These are phyloP conservation scores for Sporothrix protearum DNA, from an alignment of 2,329 filamentous ascomycete species.

Conservation along the genomic window DNA sequence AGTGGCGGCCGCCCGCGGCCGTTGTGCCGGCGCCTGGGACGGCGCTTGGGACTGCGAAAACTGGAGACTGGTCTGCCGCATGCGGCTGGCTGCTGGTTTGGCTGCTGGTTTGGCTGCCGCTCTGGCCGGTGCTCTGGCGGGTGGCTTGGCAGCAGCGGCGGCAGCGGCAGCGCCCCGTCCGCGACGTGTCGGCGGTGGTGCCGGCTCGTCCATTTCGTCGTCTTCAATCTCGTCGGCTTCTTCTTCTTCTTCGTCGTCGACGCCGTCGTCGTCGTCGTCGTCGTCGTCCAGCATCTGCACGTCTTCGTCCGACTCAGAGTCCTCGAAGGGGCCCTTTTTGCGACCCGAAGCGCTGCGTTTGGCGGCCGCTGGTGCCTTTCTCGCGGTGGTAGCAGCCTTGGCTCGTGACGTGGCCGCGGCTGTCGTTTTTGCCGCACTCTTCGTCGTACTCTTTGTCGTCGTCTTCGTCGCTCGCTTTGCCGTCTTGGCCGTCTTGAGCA, in stretches of 20 bases:
- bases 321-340: slow-evolving; percentile 42
- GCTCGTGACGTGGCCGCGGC: background rate
- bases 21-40: background rate
- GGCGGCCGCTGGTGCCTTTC: slow-evolving; percentile 39
- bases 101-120: slow-evolving; percentile 3
- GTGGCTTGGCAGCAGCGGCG: background rate
- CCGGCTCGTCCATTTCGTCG: slow-evolving; percentile 33
- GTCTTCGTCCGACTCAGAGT: slow-evolving; percentile 42
- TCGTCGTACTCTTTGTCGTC: slow-evolving; percentile 31
- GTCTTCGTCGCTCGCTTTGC: slow-evolving; percentile 34
- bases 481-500: slow-evolving; percentile 33
- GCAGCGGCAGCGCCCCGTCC: slow-evolving; percentile 3
- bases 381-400: slow-evolving; percentile 32
- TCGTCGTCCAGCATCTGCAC: slow-evolving; percentile 55
- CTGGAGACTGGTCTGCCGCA: slow-evolving; percentile 26
- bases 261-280: slow-evolving; percentile 43
- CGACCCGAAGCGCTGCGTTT: slow-evolving; percentile 41
- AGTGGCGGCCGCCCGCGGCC: background rate
- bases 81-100: slow-evolving; percentile 1
- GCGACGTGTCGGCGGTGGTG: slow-evolving; percentile 36
- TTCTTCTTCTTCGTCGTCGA: slow-evolving; percentile 30
- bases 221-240: slow-evolving; percentile 19
- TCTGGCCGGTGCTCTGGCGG: background rate
- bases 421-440: slow-evolving; percentile 22
- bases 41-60: slow-evolving; percentile 22